A percentile compares a stretch with the other conserved stretches of the same genome.
These are phyloP conservation scores for Vitis hybrid DNA, from an alignment of 177 flowering plant species.

Conservation along the genomic window DNA sequence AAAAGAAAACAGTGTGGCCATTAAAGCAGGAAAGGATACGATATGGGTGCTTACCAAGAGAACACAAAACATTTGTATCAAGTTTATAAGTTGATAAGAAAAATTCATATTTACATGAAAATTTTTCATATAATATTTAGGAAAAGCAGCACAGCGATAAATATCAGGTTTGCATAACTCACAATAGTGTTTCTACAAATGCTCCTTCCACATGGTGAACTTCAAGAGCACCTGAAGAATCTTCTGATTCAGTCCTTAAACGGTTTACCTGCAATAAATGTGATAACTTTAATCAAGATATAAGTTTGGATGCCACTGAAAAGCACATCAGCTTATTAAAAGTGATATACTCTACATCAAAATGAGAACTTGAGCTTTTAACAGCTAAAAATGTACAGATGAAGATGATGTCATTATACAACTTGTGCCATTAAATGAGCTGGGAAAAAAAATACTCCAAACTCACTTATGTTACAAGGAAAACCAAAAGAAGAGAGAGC, in stretches of 20 bases:
- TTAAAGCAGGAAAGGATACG: not conserved
- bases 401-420: too few species aligned
- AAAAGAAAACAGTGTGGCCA: slow-evolving; percentile 1
- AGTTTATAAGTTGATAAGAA: not conserved
- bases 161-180: slow-evolving; percentile 13
- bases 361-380: too few species aligned
- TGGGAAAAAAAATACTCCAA: too few species aligned
- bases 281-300: not conserved
- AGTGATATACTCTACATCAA: too few species aligned
- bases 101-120: not conserved
- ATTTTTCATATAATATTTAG: too few species aligned
- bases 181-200: slow-evolving; percentile 85
- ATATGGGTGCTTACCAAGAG: not conserved
- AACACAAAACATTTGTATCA: not conserved
- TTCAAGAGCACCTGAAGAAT: slow-evolving; percentile 54
- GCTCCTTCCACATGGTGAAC: slow-evolving; percentile 85
- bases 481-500: too few species aligned
- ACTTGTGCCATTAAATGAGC: too few species aligned
- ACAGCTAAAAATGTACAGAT: too few species aligned
- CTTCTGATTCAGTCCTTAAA: slow-evolving; percentile 52
- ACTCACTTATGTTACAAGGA: too few species aligned
- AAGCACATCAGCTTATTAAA: not conserved
- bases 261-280: slow-evolving; percentile 54
- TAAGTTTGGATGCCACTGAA: not conserved
- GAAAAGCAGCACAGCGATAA: not conserved